Conservation (phyloP, 306 rosid genomes). For the Senna tora region DNA sequence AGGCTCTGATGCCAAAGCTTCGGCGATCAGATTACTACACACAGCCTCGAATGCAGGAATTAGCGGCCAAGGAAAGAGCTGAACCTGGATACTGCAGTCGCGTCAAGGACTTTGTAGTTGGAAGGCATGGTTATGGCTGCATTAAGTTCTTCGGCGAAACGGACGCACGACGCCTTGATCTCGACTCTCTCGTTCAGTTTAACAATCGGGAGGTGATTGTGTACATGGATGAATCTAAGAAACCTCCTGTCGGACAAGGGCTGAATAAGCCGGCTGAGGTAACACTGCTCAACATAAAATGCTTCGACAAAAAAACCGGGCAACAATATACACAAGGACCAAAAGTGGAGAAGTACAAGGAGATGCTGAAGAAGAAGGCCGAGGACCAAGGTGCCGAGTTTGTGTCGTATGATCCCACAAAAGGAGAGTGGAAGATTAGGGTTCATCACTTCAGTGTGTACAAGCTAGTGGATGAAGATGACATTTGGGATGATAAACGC, state of each 20-base stretch:
- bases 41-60: constrained; percentile 83
- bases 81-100: constrained; percentile 89
- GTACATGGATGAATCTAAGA: constrained; percentile 87
- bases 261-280: constrained; percentile 98
- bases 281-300: constrained; percentile 85
- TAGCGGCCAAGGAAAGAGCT: constrained; percentile 97
- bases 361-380: constrained; percentile 89
- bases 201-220: constrained; percentile 94
- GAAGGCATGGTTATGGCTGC: constrained; percentile 89
- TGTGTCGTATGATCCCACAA: constrained; percentile 68
- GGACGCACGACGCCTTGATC: constrained; percentile 87
- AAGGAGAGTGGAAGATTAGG: constrained; percentile 95
- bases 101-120: constrained; percentile 87
- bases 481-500: constrained; percentile 38
- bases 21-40: constrained; percentile 89
- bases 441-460: constrained; percentile 82
- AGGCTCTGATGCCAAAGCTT: constrained; percentile 97
- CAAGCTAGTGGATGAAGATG: constrained; percentile 56
- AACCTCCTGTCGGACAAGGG: constrained; percentile 97
- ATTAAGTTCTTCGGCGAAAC: constrained; percentile 92
- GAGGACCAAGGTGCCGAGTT: constrained; percentile 95
- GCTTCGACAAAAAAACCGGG: constrained; percentile 80
- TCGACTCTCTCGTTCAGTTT: constrained; percentile 84
- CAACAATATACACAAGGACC: constrained; percentile 77
- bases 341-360: constrained; percentile 76